Evolutionary conservation across 1,139 yeast genomes (phyloP).

Genomic region (Yamadazyma triangularis): DNA sequence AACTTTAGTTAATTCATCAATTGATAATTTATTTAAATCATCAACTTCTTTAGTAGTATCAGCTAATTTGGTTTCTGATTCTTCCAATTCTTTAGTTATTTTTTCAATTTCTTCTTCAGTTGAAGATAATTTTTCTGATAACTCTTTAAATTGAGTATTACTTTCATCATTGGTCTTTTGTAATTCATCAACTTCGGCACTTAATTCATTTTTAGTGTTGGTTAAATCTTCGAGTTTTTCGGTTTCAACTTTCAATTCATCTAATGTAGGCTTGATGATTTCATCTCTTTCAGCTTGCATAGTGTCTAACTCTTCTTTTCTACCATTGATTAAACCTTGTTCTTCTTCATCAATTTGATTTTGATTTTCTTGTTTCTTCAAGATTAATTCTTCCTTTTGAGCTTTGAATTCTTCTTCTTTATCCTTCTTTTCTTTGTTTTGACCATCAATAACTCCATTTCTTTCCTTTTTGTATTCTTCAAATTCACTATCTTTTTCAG

Average conservation of each 20-base stretch:
- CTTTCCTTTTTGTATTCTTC: conserved; percentile 27
- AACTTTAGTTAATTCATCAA: neutral
- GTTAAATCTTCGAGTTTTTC: conserved; percentile 36
- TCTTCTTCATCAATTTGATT: conserved; percentile 42
- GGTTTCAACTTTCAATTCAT: conserved; percentile 36
- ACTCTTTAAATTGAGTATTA: conserved; percentile 29
- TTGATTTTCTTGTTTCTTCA: conserved; percentile 37
- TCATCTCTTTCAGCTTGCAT: conserved; percentile 46
- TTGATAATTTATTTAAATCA: conserved; percentile 21
- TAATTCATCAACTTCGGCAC: conserved; percentile 30
- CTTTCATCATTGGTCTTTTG: conserved; percentile 31
- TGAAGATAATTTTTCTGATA: conserved; percentile 33
- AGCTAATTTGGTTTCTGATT: conserved; percentile 25
- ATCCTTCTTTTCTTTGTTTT: conserved; percentile 4
- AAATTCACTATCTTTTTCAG: conserved; percentile 35
- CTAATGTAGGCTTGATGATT: conserved; percentile 36
- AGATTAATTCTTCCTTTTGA: conserved; percentile 34
- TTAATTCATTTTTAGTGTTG: conserved; percentile 33
- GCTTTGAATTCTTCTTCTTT: conserved; percentile 33
- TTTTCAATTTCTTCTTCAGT: conserved; percentile 36
- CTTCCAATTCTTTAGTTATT: conserved; percentile 28
- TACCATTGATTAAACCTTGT: conserved; percentile 31
- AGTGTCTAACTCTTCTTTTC: conserved; percentile 40
- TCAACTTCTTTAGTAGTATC: conserved; percentile 30
- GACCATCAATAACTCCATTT: conserved; percentile 30